A percentile compares a stretch with the other conserved stretches of the same genome.
These are phyloP conservation scores for Cyclotella baltica DNA, from an alignment of 108 stramenopile species.

Conservation along the genomic window DNA sequence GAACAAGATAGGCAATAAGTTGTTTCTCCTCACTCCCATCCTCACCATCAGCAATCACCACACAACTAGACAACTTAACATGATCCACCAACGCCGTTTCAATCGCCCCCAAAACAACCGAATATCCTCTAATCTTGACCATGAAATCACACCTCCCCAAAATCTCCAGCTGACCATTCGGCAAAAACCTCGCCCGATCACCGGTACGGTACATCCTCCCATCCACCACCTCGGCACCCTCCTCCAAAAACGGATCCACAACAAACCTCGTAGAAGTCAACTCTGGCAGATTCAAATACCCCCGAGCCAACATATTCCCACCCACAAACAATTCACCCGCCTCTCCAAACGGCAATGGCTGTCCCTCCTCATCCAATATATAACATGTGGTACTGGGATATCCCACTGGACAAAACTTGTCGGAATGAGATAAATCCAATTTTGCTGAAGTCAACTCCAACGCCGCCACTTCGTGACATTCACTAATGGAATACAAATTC, in stretches of 20 bases:
- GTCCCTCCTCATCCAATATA: conserved; percentile 65
- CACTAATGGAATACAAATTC: conserved; percentile 79
- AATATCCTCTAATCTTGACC: conserved; percentile 88
- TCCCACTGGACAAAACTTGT: conserved; percentile 58
- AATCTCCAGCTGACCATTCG: conserved; percentile 78
- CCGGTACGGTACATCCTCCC: conserved; percentile 73
- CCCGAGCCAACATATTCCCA: conserved; percentile 76
- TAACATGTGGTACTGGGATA: conserved; percentile 44
- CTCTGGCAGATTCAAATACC: conserved; percentile 81
- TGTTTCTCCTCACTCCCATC: conserved; percentile 81
- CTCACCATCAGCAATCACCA: conserved; percentile 77
- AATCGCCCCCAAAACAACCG: conserved; percentile 77
- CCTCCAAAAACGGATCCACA: conserved; percentile 40
- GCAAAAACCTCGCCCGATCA: conserved; percentile 75
- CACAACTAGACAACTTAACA: conserved; percentile 55
- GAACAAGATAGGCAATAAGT: conserved; percentile 81
- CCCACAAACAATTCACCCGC: conserved; percentile 71
- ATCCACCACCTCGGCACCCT: conserved; percentile 9
- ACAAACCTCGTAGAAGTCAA: conserved; percentile 76
- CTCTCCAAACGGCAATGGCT: conserved; percentile 50
- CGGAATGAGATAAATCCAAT: conserved; percentile 33
- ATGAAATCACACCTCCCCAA: conserved; percentile 84
- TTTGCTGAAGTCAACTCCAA: conserved; percentile 49
- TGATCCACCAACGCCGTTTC: conserved; percentile 68
- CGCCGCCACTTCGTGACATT: conserved; percentile 78